Base-by-base conservation (phyloP, 2,329 filamentous ascomycete species). In the Aspergillus sp. region DNA sequence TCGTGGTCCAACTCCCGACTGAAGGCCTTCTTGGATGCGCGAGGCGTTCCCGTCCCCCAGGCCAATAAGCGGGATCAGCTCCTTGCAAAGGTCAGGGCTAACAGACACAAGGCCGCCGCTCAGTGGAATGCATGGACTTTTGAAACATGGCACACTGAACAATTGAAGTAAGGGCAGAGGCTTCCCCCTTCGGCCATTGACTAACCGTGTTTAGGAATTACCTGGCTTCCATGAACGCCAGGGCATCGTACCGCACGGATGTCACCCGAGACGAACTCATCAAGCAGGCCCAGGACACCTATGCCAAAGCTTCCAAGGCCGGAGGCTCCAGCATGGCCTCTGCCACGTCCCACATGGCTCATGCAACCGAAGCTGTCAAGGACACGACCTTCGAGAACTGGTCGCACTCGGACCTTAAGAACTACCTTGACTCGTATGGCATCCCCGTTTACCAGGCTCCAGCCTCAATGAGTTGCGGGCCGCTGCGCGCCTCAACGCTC, bases 391-490 rank as follows among this genome's bases (percentile, higher is more conserved):
- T 89, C 42, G 76, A 86, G 32, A 74, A 74, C 1, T 89, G 83
- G 83, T 81, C 69, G 15, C 65, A 70, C 30, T 71, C 68, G 25
- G 81, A 89, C 15, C 66, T 91, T 40, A 88, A 89, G 68, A 65
- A 74, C 1, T 89, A 88, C 51, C 72, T 89, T 5, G 83, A 89
- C 53, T 81, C 76, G 40, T 89, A 86, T 43, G 84, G 84, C 24
- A 65, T 89, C 25, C 69, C 72, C 33, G 64, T 73, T 25, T 80
- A 78, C 26, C 80, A 85, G 54, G 78, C 4, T 78, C 76, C 12
- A 80, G 66, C 36, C 47, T 77, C 35, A 80, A 88, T 38, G 72
- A 86, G 51, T 67, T 89, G 13, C 74, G 75, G 39, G 80, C 81
- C 6, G 67, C 75, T 37, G 83, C 80, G 11, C 77, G 81, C 44